phyloP scores from a whole-genome alignment of 2,329 filamentous ascomycete genomes.

The Penicillium digitatum region DNA sequence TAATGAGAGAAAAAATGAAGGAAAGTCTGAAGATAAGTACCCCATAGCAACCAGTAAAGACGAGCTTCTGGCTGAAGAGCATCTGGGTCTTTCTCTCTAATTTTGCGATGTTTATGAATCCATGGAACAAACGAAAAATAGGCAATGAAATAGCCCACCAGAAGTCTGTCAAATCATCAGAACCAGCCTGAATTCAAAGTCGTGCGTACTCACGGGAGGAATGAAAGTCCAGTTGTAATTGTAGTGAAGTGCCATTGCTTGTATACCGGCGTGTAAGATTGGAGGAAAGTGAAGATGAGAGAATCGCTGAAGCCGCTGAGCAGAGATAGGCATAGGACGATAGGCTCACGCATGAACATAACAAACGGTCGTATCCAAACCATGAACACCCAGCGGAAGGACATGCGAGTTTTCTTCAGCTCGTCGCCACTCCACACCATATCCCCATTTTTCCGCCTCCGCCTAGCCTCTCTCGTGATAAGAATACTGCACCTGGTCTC shows the following conservation, averaged over 20 bases:
- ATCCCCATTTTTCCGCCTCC: slow-evolving; percentile 52
- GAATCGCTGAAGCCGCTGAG: slow-evolving; percentile 63
- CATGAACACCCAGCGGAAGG: slow-evolving; percentile 52
- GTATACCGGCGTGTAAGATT: slow-evolving; percentile 59
- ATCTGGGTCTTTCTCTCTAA: slow-evolving; percentile 38
- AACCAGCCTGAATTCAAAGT: background rate
- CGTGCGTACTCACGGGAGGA: slow-evolving; percentile 47
- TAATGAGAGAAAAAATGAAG: background rate
- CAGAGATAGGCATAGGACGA: slow-evolving; percentile 58
- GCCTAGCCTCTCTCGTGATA: slow-evolving; percentile 57
- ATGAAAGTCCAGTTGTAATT: slow-evolving; percentile 49
- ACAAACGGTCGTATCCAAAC: slow-evolving; percentile 60
- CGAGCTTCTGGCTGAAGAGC: slow-evolving; percentile 60
- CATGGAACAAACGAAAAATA: slow-evolving; percentile 55
- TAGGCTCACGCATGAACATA: slow-evolving; percentile 63
- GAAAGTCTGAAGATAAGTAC: slow-evolving; percentile 20
- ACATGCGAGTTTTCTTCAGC: slow-evolving; percentile 56
- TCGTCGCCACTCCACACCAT: slow-evolving; percentile 72
- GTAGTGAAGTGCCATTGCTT: slow-evolving; percentile 56
- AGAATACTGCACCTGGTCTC: slow-evolving; percentile 58
- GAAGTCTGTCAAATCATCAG: slow-evolving; percentile 33
- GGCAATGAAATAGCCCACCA: slow-evolving; percentile 56
- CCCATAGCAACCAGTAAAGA: slow-evolving; percentile 57
- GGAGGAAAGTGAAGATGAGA: slow-evolving; percentile 64
- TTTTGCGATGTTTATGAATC: slow-evolving; percentile 45